These are phyloP conservation scores for Ustulina deusta DNA, from an alignment of 2,329 filamentous ascomycete genomes.

Conservation along the genomic window DNA sequence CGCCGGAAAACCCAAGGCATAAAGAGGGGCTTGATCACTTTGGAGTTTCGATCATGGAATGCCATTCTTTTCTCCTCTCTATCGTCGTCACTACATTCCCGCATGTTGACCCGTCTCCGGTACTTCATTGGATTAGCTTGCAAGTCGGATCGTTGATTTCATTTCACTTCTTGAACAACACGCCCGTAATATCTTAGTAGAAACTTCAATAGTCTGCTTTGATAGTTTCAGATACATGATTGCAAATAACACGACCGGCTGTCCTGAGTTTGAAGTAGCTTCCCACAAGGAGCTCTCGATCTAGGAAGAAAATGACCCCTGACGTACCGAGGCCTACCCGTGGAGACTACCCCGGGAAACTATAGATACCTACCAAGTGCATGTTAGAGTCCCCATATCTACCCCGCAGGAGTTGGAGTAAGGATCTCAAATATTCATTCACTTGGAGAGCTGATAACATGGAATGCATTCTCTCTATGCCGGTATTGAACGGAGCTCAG, in stretches of 20 bases:
- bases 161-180: neutral
- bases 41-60: too few species aligned
- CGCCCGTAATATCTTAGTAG: neutral
- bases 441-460: neutral
- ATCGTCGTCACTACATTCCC: neutral
- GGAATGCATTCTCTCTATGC: neutral
- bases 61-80: too few species aligned
- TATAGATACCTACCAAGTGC: neutral
- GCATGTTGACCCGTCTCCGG: neutral
- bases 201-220: neutral
- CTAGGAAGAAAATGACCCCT: neutral
- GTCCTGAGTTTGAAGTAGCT: neutral
- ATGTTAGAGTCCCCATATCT: neutral
- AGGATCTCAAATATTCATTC: conserved; percentile 4
- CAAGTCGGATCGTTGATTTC: neutral
- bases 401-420: conserved; percentile 28
- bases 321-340: neutral
- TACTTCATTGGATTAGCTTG: neutral
- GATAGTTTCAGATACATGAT: neutral
- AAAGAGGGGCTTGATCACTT: too few species aligned
- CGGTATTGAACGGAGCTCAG: conserved; percentile 4
- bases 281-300: neutral
- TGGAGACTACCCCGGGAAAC: neutral
- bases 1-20: too few species aligned
- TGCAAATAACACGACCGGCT: neutral